Base-by-base conservation (phyloP, 2,329 filamentous ascomycete genomes). In the Cercospora brassicicola region DNA sequence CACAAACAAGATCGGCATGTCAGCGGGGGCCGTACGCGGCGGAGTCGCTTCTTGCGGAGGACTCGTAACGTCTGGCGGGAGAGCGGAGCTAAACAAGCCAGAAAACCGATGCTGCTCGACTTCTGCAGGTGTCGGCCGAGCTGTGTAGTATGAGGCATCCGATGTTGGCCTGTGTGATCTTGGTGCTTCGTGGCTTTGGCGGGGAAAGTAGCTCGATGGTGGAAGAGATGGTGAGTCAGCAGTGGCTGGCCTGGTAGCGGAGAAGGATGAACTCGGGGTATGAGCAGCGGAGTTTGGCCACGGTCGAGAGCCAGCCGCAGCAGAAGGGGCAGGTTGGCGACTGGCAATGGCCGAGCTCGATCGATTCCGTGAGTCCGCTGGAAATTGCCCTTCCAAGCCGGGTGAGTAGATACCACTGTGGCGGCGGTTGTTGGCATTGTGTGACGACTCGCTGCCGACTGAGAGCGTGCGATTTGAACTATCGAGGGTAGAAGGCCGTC, bases 1-100 rank as follows among this genome's bases (percentile, higher is more conserved):
- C 18, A 97, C 85, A 85, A 96, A 99, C 56, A 98, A 83, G 7
- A 97, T 88, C 85, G 59, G 72, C 28, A 69, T 72, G 61, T 74
- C 73, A 7, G 69, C 42, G 2, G 71, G 71, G 15, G 74, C 72
- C 18, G 71, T 59, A n/a, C 69, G 64, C 6, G 64, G 30, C 23
- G 71, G 66, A 7, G 65, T 63, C 23, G 66, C 56, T 26, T 64
- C 48, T 31, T 68, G 60, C n/a, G 63, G 62, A 20, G 66, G 56
- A 23, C 45, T 61, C 31, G 59, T 51, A 36, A 68, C 42, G 23
- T 75, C 75, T 7, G 73, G 73, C 39, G 77, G 77, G 26, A 78
- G 67, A 33, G 77, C 77, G 5, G 76, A 78, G 62, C 70, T 74
- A 69, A 78, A 78, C 45, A 77, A 67, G 59, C 74, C 75, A 45